These are phyloP conservation scores for Acanthamoeba sp. DNA, from an alignment of 208 protist genomes.

Conservation along the genomic window DNA sequence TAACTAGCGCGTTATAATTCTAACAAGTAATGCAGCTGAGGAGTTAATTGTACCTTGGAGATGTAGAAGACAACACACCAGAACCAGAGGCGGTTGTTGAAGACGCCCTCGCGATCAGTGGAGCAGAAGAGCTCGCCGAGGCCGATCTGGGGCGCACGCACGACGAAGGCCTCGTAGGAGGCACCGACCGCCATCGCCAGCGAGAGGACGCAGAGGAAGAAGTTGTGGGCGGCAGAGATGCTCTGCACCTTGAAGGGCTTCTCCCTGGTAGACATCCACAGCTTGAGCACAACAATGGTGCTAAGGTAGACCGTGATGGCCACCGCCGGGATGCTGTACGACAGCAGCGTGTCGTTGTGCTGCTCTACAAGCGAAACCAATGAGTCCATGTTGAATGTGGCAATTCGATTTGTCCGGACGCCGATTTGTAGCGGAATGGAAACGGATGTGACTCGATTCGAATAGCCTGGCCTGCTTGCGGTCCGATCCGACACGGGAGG, in stretches of 20 bases:
- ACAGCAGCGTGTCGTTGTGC: constrained; percentile 20
- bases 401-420: no score
- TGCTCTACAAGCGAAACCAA: constrained; percentile 7
- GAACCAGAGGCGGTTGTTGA: constrained; percentile 51
- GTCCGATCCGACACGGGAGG: no score
- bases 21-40: not conserved
- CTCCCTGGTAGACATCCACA: constrained; percentile 29
- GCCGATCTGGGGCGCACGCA: not conserved
- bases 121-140: constrained; percentile 22
- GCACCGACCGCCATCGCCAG: constrained; percentile 14
- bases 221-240: constrained; percentile 34
- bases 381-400: not conserved
- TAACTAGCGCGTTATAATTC: not conserved
- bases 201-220: constrained; percentile 52
- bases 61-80: constrained; percentile 64
- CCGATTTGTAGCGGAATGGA: no score
- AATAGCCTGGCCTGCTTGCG: no score
- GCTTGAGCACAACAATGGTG: not conserved
- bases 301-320: constrained; percentile 28
- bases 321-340: constrained; percentile 4
- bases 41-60: constrained; percentile 12
- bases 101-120: constrained; percentile 8
- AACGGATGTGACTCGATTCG: no score
- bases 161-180: constrained; percentile 54
- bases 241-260: constrained; percentile 48